phyloP scores from a whole-genome alignment of 768 basidiomycete species.

The Pilatotrama ljubarskyi region DNA sequence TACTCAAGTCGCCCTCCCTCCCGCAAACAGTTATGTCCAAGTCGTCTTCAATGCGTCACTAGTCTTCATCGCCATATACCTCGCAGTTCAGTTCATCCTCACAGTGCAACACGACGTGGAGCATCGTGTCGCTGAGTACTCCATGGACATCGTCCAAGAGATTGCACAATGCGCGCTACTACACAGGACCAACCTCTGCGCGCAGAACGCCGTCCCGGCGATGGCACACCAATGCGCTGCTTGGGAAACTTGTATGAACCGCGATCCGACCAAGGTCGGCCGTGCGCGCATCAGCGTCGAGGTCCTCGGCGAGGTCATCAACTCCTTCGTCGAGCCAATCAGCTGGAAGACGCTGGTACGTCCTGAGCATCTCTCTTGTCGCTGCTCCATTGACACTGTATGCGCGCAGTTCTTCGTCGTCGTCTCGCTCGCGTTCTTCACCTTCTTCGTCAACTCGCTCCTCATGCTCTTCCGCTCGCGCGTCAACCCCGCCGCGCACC shows the following conservation, averaged over 20 bases:
- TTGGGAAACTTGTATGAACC: constrained; percentile 96
- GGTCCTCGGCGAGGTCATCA: constrained; percentile 93
- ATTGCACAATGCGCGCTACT: constrained; percentile 83
- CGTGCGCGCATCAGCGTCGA: constrained; percentile 91
- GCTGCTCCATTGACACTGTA: not conserved
- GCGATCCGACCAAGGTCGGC: constrained; percentile 87
- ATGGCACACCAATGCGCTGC: constrained; percentile 83
- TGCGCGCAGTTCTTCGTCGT: constrained; percentile 62
- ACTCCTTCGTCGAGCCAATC: constrained; percentile 95
- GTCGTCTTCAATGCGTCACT: constrained; percentile 92
- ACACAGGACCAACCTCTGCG: constrained; percentile 84
- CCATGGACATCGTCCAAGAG: constrained; percentile 91
- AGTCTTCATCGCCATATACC: constrained; percentile 79
- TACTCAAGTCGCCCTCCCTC: too few species aligned
- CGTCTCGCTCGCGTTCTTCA: constrained; percentile 74
- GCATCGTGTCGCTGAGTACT: constrained; percentile 83
- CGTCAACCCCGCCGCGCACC: constrained; percentile 39
- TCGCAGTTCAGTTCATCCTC: constrained; percentile 82
- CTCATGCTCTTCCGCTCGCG: constrained; percentile 75
- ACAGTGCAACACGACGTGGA: constrained; percentile 91
- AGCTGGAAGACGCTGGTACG: constrained; percentile 95
- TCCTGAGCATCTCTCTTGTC: not conserved
- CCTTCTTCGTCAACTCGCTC: constrained; percentile 78
- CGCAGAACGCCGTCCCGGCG: constrained; percentile 73
- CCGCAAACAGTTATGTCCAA: constrained; percentile 75